Evolutionary conservation across 2,329 filamentous ascomycete species (phyloP).

Genomic region (Fusarium brachygibbosum): DNA sequence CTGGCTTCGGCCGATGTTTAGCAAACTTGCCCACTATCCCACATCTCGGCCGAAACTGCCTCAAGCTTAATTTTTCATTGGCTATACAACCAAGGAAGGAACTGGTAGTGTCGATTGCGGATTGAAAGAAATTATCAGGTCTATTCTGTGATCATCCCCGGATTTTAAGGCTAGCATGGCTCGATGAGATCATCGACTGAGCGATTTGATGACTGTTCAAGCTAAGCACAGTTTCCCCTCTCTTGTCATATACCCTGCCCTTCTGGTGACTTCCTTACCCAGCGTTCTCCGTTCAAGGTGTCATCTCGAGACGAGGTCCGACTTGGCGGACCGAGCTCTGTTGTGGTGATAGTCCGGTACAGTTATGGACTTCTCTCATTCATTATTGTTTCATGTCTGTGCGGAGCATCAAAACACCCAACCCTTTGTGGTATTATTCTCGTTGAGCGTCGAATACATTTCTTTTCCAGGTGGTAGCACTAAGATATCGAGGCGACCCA

Average conservation of each 20-base stretch:
- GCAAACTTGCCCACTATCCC: constrained; percentile 8
- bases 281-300: constrained; percentile 14
- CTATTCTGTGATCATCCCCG: constrained; percentile 35
- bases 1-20: constrained; percentile 33
- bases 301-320: constrained; percentile 8
- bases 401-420: neutral
- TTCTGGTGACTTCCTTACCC: constrained; percentile 21
- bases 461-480: neutral
- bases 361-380: neutral
- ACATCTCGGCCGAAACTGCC: constrained; percentile 40
- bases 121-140: constrained; percentile 23
- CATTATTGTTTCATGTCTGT: neutral
- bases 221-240: neutral
- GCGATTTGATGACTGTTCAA: constrained; percentile 11
- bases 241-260: constrained; percentile 16
- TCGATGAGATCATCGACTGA: constrained; percentile 46
- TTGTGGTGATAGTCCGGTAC: neutral
- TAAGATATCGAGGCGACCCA: constrained; percentile 24
- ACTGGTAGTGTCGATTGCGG: constrained; percentile 12
- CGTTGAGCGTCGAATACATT: neutral
- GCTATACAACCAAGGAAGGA: constrained; percentile 13
- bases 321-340: constrained; percentile 6
- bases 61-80: constrained; percentile 24
- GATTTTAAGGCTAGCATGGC: constrained; percentile 41
- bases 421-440: neutral